phyloP scores from a whole-genome alignment of 768 basidiomycete genomes.

The Albatrellus ellisii region DNA sequence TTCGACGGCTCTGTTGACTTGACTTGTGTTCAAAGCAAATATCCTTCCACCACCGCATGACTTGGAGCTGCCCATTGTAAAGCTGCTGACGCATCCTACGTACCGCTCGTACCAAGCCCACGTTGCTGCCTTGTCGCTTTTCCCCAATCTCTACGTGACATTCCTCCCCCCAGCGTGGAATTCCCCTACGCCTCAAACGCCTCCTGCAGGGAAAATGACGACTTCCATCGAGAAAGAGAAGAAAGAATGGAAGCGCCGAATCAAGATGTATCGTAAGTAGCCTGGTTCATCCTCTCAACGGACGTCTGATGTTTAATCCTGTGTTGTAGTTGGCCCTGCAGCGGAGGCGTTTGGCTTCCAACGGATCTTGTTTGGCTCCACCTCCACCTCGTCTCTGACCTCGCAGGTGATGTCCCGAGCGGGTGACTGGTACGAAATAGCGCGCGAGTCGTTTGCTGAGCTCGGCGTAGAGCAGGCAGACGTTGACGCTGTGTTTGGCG shows the following conservation, averaged over 20 bases:
- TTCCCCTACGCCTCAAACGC: constrained; percentile 35
- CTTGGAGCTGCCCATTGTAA: constrained; percentile 57
- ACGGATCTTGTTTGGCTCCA: constrained; percentile 74
- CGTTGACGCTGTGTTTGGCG: constrained; percentile 59
- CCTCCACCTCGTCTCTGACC: constrained; percentile 53
- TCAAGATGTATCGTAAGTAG: constrained; percentile 78
- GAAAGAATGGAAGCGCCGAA: constrained; percentile 49
- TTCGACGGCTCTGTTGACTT: not conserved
- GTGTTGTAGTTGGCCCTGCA: constrained; percentile 59
- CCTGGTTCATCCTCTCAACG: not conserved
- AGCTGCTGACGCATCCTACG: constrained; percentile 64
- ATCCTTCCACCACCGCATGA: constrained; percentile 70
- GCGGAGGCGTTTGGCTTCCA: constrained; percentile 79
- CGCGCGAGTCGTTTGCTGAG: constrained; percentile 67
- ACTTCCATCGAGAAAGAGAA: constrained; percentile 27
- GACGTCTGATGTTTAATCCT: constrained; percentile 2
- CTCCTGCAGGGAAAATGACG: constrained; percentile 24
- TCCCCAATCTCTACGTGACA: constrained; percentile 59
- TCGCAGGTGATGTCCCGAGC: constrained; percentile 34
- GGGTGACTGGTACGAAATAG: constrained; percentile 71
- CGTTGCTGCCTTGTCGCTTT: constrained; percentile 59
- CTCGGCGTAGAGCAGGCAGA: constrained; percentile 67
- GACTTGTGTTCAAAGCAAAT: constrained; percentile 37
- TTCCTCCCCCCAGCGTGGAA: constrained; percentile 71
- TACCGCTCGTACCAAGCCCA: constrained; percentile 66